Evolutionary conservation across 495 filamentous ascomycete species (phyloP), one percentile per base, ranked within the genome.

Genomic region (Neurospora sp.): DNA sequence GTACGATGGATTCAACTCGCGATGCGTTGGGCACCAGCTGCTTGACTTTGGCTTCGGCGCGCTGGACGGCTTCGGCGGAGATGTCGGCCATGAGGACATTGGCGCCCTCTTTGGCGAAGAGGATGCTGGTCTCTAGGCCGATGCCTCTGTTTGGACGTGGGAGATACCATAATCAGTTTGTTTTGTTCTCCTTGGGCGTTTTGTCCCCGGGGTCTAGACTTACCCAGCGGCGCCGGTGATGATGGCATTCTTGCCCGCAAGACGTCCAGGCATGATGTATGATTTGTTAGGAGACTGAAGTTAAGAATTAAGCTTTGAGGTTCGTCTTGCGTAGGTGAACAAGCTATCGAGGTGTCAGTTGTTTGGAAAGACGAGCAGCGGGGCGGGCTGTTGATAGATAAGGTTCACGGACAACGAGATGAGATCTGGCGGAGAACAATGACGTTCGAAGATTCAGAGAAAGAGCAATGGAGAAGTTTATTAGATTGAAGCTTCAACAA

Each of bases 141-240:
- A 99, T 99, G 73, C 96, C 96, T 73, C 94, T 97, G 74, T 35
- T 12, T 5, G 71, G 11, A 41, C 70, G 42, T 12, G 69, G 48
- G 23, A 71, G 54, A 37, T 27, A 73, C 20, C 20, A 54, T n/a
- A 70, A 77, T 62, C 70, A 3, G 18, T 71, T 75, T 72, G 2
- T 18, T 42, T 42, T 42, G 41, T 42, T 11, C 11, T n/a, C 27
- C 20, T 20, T 37, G 1, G 27, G 39, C 69, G n/a, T 40, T 48
- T 10, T 69, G n/a, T 35, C 42, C 5, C 5, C 39, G 44, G 4
- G 1, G 71, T n/a, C 2, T 69, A 9, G 10, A 66, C 42, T 79
- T 88, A 97, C 94, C 94, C 92, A 73, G 92, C 94, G 40, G 92
- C 94, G 80, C 95, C 95, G 23, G 96, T 99, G 78, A 99, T 88